Base-by-base conservation (phyloP, 345 rosid genomes). In the Gossypium turneri region DNA sequence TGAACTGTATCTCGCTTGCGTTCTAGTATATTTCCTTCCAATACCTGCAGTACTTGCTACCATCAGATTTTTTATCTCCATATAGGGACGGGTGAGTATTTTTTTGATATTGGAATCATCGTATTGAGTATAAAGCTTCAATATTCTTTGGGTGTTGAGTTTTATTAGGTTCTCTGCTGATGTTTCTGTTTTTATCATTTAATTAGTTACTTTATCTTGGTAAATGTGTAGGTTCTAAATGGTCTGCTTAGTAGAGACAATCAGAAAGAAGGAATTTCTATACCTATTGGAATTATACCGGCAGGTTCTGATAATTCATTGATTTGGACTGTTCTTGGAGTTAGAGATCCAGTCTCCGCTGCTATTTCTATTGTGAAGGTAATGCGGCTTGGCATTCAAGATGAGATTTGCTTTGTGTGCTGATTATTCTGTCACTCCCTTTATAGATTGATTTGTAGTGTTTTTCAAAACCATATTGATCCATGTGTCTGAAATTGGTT, bases 301-400 rank as follows among this genome's bases (percentile, higher is more conserved):
- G 99, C 97, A 68, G 99, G 99, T 66, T 95, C 99, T 48, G 94
- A 95, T 83, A 95, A 95, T 88, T 95, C 99, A 55, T 86, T 95
- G 44, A 92, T 89, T 83, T 95, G 98, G 99, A 95, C 94, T 76
- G 99, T 95, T 78, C 87, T 95, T 78, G 97, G 98, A 75, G 97
- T 93, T 70, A 85, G 97, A 83, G 98, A 95, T 87, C 97, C 97
- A 73, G 83, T 91, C 75, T 91, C 97, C 65, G 98, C 98, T 79
- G 94, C 99, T 17, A 77, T 93, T 62, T 83, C 99, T 74, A 95
- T 95, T 58, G 93, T 95, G 67, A 95, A 95, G 97, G 99, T 93
- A 87, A 72, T 61, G 41, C 67, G 25, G 53, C 75, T 58, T 48
- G 19, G 55, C 24, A 43, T 20, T 44, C 10, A 13, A 43, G 20